A percentile compares a stretch with the other conserved stretches of the same genome.
Conservation (phyloP, 1,139 yeast species). For the Zygosaccharomyces pseudobailii region DNA sequence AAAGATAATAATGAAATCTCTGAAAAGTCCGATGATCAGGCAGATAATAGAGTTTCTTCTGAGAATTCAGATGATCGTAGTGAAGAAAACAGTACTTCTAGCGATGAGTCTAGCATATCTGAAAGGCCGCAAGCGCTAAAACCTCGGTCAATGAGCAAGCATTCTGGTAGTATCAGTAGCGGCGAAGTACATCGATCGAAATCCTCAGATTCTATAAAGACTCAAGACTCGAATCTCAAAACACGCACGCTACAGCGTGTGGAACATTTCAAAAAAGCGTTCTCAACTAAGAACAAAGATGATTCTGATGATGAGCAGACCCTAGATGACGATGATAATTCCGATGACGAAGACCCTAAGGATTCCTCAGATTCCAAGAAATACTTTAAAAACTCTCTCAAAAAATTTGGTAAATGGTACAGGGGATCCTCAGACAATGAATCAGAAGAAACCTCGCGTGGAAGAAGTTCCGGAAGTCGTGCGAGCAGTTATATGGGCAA, state of each 20-base stretch:
- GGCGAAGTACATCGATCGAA: neutral
- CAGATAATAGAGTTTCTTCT: neutral
- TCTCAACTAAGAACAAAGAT: conserved; percentile 11
- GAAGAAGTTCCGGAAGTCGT: neutral
- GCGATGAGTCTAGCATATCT: neutral
- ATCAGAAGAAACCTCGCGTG: conserved; percentile 2
- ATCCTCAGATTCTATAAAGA: conserved; percentile 1
- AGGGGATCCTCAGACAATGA: conserved; percentile 40
- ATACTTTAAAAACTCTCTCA: conserved; percentile 44
- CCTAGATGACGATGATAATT: conserved; percentile 3
- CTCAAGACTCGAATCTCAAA: conserved; percentile 9
- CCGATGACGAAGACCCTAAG: conserved; percentile 23
- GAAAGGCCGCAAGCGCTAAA: neutral
- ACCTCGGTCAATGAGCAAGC: neutral
- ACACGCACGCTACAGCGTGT: conserved; percentile 16
- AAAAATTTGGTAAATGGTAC: conserved; percentile 69
- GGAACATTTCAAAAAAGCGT: conserved; percentile 9
- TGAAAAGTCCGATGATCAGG: neutral
- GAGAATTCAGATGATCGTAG: neutral
- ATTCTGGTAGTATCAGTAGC: neutral
- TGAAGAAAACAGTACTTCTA: conserved; percentile 1
- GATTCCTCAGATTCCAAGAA: conserved; percentile 34
- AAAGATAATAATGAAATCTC: neutral
- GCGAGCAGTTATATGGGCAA: neutral
- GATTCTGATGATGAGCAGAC: conserved; percentile 9